Conservation (phyloP, 768 basidiomycete species). For the Pisolithus tinctorius region DNA sequence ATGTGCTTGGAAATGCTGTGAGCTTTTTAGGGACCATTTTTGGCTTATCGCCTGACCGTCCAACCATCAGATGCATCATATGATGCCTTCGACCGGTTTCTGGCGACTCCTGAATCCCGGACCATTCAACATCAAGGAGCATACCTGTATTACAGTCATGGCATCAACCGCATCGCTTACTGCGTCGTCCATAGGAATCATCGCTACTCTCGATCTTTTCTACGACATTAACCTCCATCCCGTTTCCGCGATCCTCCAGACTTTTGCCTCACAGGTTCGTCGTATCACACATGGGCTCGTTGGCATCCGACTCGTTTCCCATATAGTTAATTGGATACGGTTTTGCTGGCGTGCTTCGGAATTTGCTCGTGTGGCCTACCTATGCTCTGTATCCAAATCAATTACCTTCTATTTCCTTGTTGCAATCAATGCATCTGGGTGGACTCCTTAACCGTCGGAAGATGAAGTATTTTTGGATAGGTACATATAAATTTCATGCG, state of each 20-base stretch:
- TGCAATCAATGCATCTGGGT: constrained; percentile 48
- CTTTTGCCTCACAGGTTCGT: constrained; percentile 39
- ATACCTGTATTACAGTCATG: constrained; percentile 58
- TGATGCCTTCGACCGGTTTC: constrained; percentile 8
- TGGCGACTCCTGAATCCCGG: constrained; percentile 60
- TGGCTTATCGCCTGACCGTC: background rate
- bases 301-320: background rate
- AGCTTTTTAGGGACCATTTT: constrained; percentile 26
- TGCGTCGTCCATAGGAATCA: constrained; percentile 52
- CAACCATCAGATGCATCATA: constrained; percentile 8
- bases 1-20: constrained; percentile 46
- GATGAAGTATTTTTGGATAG: constrained; percentile 50
- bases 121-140: constrained; percentile 58
- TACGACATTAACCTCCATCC: constrained; percentile 44
- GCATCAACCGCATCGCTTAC: constrained; percentile 53
- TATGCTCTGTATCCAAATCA: constrained; percentile 49
- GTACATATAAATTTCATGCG: constrained; percentile 16
- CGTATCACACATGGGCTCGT: background rate
- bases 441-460: constrained; percentile 45
- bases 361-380: constrained; percentile 45
- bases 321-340: constrained; percentile 34
- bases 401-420: constrained; percentile 44
- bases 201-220: constrained; percentile 53
- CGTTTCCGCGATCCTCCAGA: constrained; percentile 49
- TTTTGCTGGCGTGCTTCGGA: constrained; percentile 35